phyloP scores from a whole-genome alignment of 495 filamentous ascomycete genomes.

The Aspergillus leporis region DNA sequence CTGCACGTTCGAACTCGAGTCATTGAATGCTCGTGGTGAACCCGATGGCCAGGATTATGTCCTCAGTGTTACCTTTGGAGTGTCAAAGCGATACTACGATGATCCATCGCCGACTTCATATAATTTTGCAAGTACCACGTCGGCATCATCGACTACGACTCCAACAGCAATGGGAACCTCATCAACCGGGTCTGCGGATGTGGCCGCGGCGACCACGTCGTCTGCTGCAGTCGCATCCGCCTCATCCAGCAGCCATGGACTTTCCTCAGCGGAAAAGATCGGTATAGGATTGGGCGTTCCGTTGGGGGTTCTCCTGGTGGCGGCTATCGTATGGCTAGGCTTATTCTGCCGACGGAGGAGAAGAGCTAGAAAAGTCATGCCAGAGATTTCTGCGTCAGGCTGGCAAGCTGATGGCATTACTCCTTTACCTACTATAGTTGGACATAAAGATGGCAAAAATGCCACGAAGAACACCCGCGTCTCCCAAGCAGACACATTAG shows the following conservation, averaged over 20 bases:
- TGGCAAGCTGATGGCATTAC: neutral
- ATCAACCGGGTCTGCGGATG: neutral
- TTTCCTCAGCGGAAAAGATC: neutral
- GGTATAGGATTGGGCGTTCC: neutral
- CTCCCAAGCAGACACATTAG: neutral
- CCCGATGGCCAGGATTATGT: conserved; percentile 11
- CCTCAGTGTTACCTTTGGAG: conserved; percentile 15
- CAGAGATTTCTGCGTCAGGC: neutral
- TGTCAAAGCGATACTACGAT: conserved; percentile 13
- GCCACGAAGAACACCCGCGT: neutral
- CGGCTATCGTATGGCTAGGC: neutral
- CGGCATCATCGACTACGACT: conserved; percentile 1
- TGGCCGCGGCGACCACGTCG: neutral
- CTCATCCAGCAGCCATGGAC: neutral
- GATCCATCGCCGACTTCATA: conserved; percentile 18
- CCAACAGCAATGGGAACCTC: neutral
- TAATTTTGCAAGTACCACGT: conserved; percentile 11
- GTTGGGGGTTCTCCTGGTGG: neutral
- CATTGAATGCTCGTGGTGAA: conserved; percentile 3
- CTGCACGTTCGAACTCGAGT: conserved; percentile 18
- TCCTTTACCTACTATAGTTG: neutral
- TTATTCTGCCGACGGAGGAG: neutral
- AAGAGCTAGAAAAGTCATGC: neutral
- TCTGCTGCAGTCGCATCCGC: neutral
- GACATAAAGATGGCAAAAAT: neutral